A percentile compares a stretch with the other conserved stretches of the same genome.
phyloP scores from a whole-genome alignment of 2,329 filamentous ascomycete genomes.

The Lasiodiplodia theobromae region DNA sequence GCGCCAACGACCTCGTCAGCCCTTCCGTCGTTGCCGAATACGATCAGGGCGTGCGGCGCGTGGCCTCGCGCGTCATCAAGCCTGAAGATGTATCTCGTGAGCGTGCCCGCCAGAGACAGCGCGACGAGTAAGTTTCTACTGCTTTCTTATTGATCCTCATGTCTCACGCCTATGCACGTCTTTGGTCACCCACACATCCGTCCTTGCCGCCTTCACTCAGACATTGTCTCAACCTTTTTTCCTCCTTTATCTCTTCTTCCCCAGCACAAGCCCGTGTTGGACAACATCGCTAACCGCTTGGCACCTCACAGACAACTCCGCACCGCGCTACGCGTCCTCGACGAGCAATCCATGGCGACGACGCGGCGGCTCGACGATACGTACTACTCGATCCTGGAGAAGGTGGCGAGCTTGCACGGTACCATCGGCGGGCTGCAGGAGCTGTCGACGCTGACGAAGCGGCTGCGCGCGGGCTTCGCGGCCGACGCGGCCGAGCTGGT shows the following conservation, averaged over 20 bases:
- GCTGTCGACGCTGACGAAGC: slow-evolving; percentile 67
- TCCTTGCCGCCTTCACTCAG: neutral
- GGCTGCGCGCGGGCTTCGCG: slow-evolving; percentile 66
- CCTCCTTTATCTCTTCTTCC: neutral
- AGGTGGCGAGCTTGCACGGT: slow-evolving; percentile 67
- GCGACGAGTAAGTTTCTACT: slow-evolving; percentile 44
- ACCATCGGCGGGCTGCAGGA: slow-evolving; percentile 71
- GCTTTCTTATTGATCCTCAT: neutral
- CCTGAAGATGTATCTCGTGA: slow-evolving; percentile 50
- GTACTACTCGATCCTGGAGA: slow-evolving; percentile 76
- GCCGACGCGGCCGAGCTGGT: slow-evolving; percentile 66
- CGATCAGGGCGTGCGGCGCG: slow-evolving; percentile 1
- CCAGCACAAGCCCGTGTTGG: too few relatives aligned
- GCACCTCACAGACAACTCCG: slow-evolving; percentile 46
- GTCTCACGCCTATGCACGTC: neutral
- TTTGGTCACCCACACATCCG: neutral
- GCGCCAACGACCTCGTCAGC: slow-evolving; percentile 11
- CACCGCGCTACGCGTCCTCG: slow-evolving; percentile 55
- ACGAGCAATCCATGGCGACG: slow-evolving; percentile 66
- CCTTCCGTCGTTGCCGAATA: slow-evolving; percentile 14
- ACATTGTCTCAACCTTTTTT: slow-evolving; percentile 9
- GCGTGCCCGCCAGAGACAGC: slow-evolving; percentile 43
- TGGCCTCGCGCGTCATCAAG: slow-evolving; percentile 41
- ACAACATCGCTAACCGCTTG: slow-evolving; percentile 4
- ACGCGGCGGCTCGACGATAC: slow-evolving; percentile 74